Percentiles rank a stretch among this genome's conserved stretches.
Conservation (phyloP, 2,329 filamentous ascomycete genomes). For the Pyricularia pennisetigena region DNA sequence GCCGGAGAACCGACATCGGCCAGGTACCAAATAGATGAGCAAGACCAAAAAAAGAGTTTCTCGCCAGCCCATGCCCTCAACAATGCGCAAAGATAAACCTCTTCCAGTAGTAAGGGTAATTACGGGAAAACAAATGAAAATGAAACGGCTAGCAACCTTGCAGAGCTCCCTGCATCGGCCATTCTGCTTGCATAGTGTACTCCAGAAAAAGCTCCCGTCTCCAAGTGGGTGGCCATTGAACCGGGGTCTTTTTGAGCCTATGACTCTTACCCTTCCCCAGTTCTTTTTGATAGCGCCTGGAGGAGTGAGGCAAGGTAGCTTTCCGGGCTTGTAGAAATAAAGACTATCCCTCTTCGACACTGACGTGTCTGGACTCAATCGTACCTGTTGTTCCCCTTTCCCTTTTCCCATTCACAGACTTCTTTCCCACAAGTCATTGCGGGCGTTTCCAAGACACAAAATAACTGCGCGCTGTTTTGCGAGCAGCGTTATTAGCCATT, state of each 20-base stretch:
- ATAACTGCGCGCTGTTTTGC: background rate
- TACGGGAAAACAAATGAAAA: background rate
- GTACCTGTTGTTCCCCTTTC: background rate
- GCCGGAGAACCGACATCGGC: constrained; percentile 5
- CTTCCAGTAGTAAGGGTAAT: background rate
- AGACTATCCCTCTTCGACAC: background rate
- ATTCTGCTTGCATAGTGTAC: background rate
- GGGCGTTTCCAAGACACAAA: background rate
- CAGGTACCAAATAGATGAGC: background rate
- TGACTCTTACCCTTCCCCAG: background rate
- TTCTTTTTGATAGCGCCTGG: background rate
- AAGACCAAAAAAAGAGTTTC: background rate
- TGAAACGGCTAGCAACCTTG: background rate
- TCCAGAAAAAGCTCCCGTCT: background rate
- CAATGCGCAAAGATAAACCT: background rate
- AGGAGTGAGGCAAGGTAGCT: background rate
- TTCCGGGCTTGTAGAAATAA: background rate
- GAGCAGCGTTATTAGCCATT: background rate
- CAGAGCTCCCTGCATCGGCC: background rate
- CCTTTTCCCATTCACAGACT: background rate
- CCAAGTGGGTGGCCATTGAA: background rate
- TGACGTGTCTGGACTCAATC: background rate
- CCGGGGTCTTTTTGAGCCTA: background rate
- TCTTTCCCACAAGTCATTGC: background rate
- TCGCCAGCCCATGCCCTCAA: background rate